Conservation (phyloP, 306 rosid genomes). For the Amphicarpaea edgeworthii region DNA sequence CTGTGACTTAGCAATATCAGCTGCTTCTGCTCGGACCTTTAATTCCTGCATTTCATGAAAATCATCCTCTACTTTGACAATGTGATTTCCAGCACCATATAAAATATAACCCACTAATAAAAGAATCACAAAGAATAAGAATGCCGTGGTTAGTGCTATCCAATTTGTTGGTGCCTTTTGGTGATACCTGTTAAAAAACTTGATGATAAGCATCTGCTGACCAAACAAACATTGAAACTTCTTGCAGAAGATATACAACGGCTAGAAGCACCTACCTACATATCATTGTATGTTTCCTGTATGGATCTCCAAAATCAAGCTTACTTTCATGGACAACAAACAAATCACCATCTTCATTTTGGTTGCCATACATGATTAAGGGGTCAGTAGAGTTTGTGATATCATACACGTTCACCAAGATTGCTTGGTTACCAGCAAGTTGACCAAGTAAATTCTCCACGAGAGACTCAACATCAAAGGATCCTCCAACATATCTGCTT, state of each 20-base stretch:
- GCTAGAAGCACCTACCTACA: constrained; percentile 75
- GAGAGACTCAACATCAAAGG: constrained; percentile 96
- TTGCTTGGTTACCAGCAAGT: constrained; percentile 93
- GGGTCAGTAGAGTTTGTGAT: constrained; percentile 80
- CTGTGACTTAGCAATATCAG: constrained; percentile 97
- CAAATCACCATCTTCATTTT: constrained; percentile 77
- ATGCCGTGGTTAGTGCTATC: constrained; percentile 72
- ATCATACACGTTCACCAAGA: constrained; percentile 91
- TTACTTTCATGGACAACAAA: constrained; percentile 81
- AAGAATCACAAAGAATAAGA: constrained; percentile 80
- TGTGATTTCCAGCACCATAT: constrained; percentile 92
- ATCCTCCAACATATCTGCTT: constrained; percentile 91
- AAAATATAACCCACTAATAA: constrained; percentile 85
- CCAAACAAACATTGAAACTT: constrained; percentile 37
- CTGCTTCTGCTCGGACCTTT: constrained; percentile 91
- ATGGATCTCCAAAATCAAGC: constrained; percentile 98
- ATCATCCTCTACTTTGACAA: constrained; percentile 96
- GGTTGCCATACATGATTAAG: constrained; percentile 90
- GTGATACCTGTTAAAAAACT: constrained; percentile 77
- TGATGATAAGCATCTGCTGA: constrained; percentile 39
- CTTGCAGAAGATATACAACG: constrained; percentile 10
- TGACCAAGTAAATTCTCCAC: constrained; percentile 99
- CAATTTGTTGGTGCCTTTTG: constrained; percentile 85
- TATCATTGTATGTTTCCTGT: constrained; percentile 89
- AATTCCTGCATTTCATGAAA: constrained; percentile 75